Evolutionary conservation across 768 basidiomycete species (phyloP), one percentile per base, ranked within the genome.

Genomic region (Rhizopogon rudus): DNA sequence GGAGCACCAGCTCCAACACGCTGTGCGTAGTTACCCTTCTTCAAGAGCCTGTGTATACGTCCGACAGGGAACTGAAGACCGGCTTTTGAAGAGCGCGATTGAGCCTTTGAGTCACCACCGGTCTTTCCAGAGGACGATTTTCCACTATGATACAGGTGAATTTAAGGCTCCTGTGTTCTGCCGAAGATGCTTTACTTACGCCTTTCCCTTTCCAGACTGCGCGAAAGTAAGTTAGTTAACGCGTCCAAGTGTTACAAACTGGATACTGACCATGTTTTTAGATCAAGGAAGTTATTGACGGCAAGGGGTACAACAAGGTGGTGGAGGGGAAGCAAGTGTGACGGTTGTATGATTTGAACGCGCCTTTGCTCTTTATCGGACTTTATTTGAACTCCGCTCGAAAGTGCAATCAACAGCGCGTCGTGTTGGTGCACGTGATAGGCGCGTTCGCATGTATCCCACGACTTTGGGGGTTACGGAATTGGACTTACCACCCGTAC

Each of bases 1-100:
- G 88, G 83, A 25, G 87, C 84, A 65, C 81, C 83, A 51, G 81
- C 78, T 66, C 83, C 86, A 57, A 91, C 77, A 65, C 86, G 82
- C 67, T 83, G 81, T 5, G 81, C 84, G 63, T 87, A 86, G 75
- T 87, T 86, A 40, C 83, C 85, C 64, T 79, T 78, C 75, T 86
- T 89, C 69, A 92, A 66, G 17, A 87, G 73, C 70, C 91, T 81
- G 72, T 88, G 87, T 61, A 93, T 86, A 79, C 91, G 87, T 69
- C 84, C 84, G 56, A 92, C 90, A 54, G 91, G 88, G 74, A 93
- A 88, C 63, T 83, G 82, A 55, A 84, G 73, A 58, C 83, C 81
- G 4, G 82, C 81, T 69, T 78, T 80, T 48, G 77, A 71, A 13
- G 91, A 91, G 55, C 87, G 84, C 52, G 88, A 85, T 64, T 82